A percentile compares a stretch with the other conserved stretches of the same genome.
phyloP scores from a whole-genome alignment of 2,329 filamentous ascomycete genomes.

The Colletotrichum sojae region DNA sequence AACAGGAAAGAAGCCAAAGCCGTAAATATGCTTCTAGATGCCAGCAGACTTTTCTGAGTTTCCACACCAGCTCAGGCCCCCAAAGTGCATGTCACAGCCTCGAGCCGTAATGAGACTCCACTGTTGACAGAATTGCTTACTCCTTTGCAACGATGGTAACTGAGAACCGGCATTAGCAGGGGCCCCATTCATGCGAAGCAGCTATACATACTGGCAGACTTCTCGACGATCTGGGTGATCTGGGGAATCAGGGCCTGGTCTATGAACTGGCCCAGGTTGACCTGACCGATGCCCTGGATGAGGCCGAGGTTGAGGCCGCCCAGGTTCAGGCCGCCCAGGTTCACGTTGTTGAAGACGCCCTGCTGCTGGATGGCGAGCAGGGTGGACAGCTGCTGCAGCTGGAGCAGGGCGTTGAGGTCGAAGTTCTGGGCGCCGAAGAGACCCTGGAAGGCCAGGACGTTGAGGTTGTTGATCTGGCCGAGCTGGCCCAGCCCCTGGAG shows the following conservation, averaged over 20 bases:
- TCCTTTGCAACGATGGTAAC: constrained; percentile 27
- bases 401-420: constrained; percentile 56
- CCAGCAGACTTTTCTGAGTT: background rate
- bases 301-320: constrained; percentile 49
- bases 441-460: constrained; percentile 58
- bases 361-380: constrained; percentile 52
- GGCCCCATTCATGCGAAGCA: too few relatives aligned
- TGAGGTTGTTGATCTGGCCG: constrained; percentile 51
- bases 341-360: constrained; percentile 49
- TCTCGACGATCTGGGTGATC: constrained; percentile 47
- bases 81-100: too few relatives aligned
- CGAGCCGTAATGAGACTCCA: too few relatives aligned
- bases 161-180: background rate
- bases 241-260: constrained; percentile 46
- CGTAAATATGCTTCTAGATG: background rate
- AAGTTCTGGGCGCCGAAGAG: constrained; percentile 59
- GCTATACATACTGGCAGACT: constrained; percentile 33
- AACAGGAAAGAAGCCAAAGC: background rate
- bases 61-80: too few relatives aligned
- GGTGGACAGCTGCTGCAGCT: constrained; percentile 58
- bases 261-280: constrained; percentile 50
- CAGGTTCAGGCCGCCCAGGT: constrained; percentile 47
- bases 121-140: background rate
- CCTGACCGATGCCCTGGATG: constrained; percentile 45
- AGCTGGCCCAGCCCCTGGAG: constrained; percentile 59